Evolutionary conservation across 345 rosid species (phyloP).

Genomic region (Populus tremula): DNA sequence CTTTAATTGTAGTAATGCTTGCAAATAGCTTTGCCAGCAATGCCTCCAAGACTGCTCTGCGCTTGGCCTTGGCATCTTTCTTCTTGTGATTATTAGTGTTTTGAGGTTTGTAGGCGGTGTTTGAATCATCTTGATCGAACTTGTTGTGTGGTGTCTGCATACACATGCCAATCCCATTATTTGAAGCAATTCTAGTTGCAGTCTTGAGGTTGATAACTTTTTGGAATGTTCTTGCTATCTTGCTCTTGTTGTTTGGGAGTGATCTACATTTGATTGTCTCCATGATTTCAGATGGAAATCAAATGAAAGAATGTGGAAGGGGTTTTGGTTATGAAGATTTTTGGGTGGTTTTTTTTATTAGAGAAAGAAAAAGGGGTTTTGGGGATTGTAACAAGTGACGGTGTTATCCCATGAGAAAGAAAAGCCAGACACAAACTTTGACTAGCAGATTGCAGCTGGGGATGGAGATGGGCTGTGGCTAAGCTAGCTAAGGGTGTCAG

Average conservation of each 20-base stretch:
- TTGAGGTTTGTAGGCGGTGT: slow-evolving; percentile 5
- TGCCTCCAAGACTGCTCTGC: slow-evolving; percentile 61
- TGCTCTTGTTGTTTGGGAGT: slow-evolving; percentile 42
- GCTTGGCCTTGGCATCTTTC: slow-evolving; percentile 31
- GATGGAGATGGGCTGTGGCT: slow-evolving; percentile 15
- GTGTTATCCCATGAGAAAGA: background rate
- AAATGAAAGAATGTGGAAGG: background rate
- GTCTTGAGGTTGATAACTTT: slow-evolving; percentile 55
- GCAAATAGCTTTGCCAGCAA: slow-evolving; percentile 80
- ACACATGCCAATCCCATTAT: slow-evolving; percentile 70
- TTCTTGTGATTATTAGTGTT: background rate
- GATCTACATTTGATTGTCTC: slow-evolving; percentile 58
- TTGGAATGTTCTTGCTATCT: slow-evolving; percentile 63
- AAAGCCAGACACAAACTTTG: slow-evolving; percentile 40
- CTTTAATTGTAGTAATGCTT: slow-evolving; percentile 70
- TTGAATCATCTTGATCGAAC: slow-evolving; percentile 25
- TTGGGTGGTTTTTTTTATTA: slow-evolving; percentile 5
- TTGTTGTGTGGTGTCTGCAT: slow-evolving; percentile 54
- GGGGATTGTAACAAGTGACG: slow-evolving; percentile 24
- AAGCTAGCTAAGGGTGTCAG: too few species aligned
- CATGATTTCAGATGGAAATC: slow-evolving; percentile 24
- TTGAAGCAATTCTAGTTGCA: slow-evolving; percentile 49
- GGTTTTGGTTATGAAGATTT: slow-evolving; percentile 11
- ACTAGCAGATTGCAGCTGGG: slow-evolving; percentile 33
- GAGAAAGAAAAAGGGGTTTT: slow-evolving; percentile 5